Evolutionary conservation across 2,329 filamentous ascomycete species (phyloP), one percentile per base, ranked within the genome.

Genomic region (Diaporthe sp.): DNA sequence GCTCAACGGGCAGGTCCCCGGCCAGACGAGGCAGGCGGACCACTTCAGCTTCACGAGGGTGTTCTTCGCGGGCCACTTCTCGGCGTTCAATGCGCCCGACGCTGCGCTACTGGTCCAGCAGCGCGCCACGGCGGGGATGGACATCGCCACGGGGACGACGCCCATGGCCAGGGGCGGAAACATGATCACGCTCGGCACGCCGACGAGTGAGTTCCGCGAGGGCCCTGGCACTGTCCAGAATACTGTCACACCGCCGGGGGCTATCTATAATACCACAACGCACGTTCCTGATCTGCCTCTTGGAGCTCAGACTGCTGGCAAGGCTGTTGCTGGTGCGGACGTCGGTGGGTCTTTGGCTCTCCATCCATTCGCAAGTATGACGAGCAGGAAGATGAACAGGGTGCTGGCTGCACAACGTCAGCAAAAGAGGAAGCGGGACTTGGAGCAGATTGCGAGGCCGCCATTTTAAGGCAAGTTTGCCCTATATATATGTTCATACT

Each of bases 11-110:
- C 83, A 86, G 5, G n/a, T 76, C 5, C 92, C 87, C 35, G 93
- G 92, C 15, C 87, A 88, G 65, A 92, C 92, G 0, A 86, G 92
- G 1, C 92, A 94, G 79, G 90, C 88, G 76, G 92, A 91, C 6
- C 93, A 93, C 74, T 86, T 91, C 68, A 88, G 86, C 5, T 91
- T 91, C 79, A 86, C 86, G 19, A 84, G 89, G 0, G 85, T 91
- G 22, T 89, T 88, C 76, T 84, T 90, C 75, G 85, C 88, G 9
- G 88, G 89, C 0, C 89, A 91, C 76, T 84, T 88, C 77, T 85
- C 86, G 2, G 85, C 86, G 0, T 86, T 82, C 42, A 86, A 86
- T 74, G 86, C 88, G 78, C 87, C 87, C 7, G 79, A 84, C 35
- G 85, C 86, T 0, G 78, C 84, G 0, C 81, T 87, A 75, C 81